Conservation (phyloP, 2,329 filamentous ascomycete genomes). For the Monilinia fructicola region DNA sequence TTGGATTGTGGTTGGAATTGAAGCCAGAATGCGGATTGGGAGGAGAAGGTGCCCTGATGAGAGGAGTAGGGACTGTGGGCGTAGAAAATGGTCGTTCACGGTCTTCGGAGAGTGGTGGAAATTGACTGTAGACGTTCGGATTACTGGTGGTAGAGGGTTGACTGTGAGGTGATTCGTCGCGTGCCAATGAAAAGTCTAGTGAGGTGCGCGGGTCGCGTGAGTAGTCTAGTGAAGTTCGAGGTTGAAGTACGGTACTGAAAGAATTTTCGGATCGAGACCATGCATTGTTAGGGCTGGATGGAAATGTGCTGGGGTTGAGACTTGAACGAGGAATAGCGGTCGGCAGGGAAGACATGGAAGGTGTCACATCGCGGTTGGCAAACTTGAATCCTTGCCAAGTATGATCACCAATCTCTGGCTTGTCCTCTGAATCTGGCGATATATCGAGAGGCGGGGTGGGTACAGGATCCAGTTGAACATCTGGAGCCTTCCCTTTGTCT, state of each 20-base stretch:
- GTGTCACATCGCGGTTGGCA: constrained; percentile 15
- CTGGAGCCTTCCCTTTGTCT: constrained; percentile 8
- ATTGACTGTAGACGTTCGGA: constrained; percentile 8
- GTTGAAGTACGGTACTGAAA: constrained; percentile 8
- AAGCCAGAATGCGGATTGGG: background rate
- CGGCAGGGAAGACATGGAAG: constrained; percentile 21
- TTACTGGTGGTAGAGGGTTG: background rate
- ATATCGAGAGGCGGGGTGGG: constrained; percentile 7
- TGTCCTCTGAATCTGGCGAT: constrained; percentile 1
- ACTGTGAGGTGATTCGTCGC: constrained; percentile 3
- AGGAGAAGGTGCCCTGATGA: constrained; percentile 1
- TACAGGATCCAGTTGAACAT: background rate
- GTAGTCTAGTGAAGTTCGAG: constrained; percentile 1
- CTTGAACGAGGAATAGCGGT: constrained; percentile 23
- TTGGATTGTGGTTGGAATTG: constrained; percentile 7
- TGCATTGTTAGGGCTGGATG: constrained; percentile 11
- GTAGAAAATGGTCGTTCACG: constrained; percentile 21
- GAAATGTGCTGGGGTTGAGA: constrained; percentile 17
- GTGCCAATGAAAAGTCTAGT: background rate
- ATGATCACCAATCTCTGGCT: constrained; percentile 7
- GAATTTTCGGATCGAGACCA: constrained; percentile 19
- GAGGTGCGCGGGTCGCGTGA: constrained; percentile 4
- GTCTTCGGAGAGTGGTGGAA: constrained; percentile 8
- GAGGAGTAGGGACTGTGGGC: constrained; percentile 1
- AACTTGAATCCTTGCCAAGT: constrained; percentile 15